A percentile compares a stretch with the other conserved stretches of the same genome.
Evolutionary conservation across 2,329 filamentous ascomycete genomes (phyloP).

Genomic region (Fusarium pseudograminearum): DNA sequence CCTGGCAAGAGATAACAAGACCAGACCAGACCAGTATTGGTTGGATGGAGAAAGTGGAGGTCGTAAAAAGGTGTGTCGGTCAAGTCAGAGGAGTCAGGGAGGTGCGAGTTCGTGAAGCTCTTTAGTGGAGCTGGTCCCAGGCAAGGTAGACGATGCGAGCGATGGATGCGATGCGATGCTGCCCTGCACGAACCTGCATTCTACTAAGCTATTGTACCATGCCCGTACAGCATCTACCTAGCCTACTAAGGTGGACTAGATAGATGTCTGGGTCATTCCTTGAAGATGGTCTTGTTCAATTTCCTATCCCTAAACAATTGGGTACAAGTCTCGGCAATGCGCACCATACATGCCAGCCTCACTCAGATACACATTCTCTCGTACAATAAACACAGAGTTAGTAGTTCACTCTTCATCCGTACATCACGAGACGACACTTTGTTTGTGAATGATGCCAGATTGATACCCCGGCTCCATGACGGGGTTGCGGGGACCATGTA

Average conservation of each 20-base stretch:
- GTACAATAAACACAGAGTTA: too few species aligned
- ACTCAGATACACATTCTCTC: neutral
- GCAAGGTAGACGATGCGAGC: slow-evolving; percentile 10
- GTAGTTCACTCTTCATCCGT: neutral
- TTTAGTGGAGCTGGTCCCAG: slow-evolving; percentile 31
- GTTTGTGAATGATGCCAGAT: slow-evolving; percentile 24
- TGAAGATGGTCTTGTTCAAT: neutral
- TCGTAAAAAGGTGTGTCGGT: slow-evolving; percentile 17
- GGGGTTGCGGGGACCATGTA: slow-evolving; percentile 30
- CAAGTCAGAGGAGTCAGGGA: neutral
- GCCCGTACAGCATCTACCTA: too few species aligned
- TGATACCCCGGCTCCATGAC: slow-evolving; percentile 29
- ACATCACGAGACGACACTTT: neutral
- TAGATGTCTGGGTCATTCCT: slow-evolving; percentile 12
- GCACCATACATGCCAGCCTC: neutral
- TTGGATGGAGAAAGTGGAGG: slow-evolving; percentile 29
- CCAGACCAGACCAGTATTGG: slow-evolving; percentile 22
- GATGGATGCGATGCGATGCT: slow-evolving; percentile 16
- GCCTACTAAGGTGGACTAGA: neutral
- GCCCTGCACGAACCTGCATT: slow-evolving; percentile 9
- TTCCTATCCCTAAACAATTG: neutral
- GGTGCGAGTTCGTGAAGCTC: slow-evolving; percentile 24
- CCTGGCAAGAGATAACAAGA: slow-evolving; percentile 12
- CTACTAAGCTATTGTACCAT: neutral
- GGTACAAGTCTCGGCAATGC: neutral